Conservation (phyloP, 1,284 basidiomycete species). For the Pseudozyma flocculosa region DNA sequence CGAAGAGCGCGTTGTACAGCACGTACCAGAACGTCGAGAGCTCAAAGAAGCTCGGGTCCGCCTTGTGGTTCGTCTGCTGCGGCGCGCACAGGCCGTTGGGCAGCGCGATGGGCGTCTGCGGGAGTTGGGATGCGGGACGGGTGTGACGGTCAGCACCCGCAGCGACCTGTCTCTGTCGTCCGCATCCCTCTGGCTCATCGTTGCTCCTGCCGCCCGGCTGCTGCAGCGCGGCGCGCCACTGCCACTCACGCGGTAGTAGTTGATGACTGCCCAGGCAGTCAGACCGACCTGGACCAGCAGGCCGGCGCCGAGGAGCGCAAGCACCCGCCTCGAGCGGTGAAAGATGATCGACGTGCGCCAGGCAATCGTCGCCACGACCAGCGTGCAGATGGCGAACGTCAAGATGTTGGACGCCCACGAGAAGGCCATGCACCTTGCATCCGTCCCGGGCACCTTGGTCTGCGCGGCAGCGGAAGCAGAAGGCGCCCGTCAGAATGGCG, state of each 20-base stretch:
- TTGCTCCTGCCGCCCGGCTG: too few species aligned
- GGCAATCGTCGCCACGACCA: constrained; percentile 22
- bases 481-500: too few species aligned
- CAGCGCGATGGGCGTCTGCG: too few species aligned
- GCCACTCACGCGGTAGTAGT: background rate
- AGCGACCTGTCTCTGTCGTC: too few species aligned
- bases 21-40: constrained; percentile 32
- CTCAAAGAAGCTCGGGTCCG: constrained; percentile 17
- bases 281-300: constrained; percentile 15
- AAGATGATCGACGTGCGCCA: constrained; percentile 36
- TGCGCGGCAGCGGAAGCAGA: too few species aligned
- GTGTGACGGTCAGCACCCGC: too few species aligned
- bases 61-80: too few species aligned
- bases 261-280: background rate
- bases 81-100: too few species aligned
- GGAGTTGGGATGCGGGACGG: too few species aligned
- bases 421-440: constrained; percentile 14
- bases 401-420: constrained; percentile 25
- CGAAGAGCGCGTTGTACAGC: constrained; percentile 28
- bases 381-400: constrained; percentile 21
- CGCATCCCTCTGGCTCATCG: too few species aligned
- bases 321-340: constrained; percentile 2
- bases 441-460: constrained; percentile 13
- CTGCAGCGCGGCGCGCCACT: background rate
- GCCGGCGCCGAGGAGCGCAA: constrained; percentile 8